Percentiles rank a stretch among this genome's conserved stretches.
Evolutionary conservation across 495 filamentous ascomycete species (phyloP).

Genomic region (Bombardia bombarda): DNA sequence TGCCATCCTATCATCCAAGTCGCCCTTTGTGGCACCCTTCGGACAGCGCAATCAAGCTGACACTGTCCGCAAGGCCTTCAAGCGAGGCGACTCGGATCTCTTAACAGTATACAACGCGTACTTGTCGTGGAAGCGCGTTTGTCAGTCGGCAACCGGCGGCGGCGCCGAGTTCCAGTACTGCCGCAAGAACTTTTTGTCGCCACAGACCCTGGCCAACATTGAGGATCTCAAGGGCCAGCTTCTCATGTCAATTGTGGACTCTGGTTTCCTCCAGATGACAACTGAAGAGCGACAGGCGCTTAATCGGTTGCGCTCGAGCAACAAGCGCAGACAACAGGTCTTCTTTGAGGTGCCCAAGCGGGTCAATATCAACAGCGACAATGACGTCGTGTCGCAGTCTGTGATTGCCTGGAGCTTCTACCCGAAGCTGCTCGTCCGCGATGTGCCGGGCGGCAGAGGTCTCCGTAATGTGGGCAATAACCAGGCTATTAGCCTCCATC

Average conservation of each 20-base stretch:
- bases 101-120: slow-evolving; percentile 93
- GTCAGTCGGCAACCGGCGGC: slow-evolving; percentile 48
- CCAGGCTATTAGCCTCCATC: slow-evolving; percentile 75
- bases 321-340: slow-evolving; percentile 51
- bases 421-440: slow-evolving; percentile 77
- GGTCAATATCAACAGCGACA: slow-evolving; percentile 64
- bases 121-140: slow-evolving; percentile 73
- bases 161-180: slow-evolving; percentile 78
- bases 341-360: slow-evolving; percentile 75
- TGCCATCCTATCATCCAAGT: slow-evolving; percentile 88
- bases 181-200: slow-evolving; percentile 79
- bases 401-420: slow-evolving; percentile 92
- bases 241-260: slow-evolving; percentile 69
- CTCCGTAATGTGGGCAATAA: slow-evolving; percentile 88
- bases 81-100: slow-evolving; percentile 81
- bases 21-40: slow-evolving; percentile 80
- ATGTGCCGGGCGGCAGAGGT: slow-evolving; percentile 59
- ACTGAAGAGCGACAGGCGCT: slow-evolving; percentile 57
- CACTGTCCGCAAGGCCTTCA: slow-evolving; percentile 64
- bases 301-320: slow-evolving; percentile 41
- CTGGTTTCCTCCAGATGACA: slow-evolving; percentile 68
- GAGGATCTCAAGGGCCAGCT: slow-evolving; percentile 93
- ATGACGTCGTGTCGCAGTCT: slow-evolving; percentile 66
- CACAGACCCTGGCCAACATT: slow-evolving; percentile 77
- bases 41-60: slow-evolving; percentile 77